Conservation (phyloP, 352 stramenopile genomes). For the Pythium apleroticum region DNA sequence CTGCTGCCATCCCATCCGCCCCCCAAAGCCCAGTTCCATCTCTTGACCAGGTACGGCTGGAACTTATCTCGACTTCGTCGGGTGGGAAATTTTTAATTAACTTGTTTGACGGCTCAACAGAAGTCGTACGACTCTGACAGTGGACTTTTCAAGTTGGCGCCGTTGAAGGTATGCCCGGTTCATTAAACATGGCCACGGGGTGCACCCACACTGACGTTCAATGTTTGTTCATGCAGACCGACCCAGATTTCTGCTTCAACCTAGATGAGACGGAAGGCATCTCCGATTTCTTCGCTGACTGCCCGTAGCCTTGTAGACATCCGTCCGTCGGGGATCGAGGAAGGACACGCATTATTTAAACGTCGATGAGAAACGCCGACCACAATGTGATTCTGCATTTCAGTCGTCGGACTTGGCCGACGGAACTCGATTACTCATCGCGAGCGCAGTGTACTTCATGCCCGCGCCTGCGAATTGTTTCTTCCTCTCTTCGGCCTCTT, state of each 20-base stretch:
- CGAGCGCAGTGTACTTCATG: slow-evolving; percentile 84
- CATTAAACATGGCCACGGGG: neutral
- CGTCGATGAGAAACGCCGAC: slow-evolving; percentile 1
- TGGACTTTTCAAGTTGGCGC: slow-evolving; percentile 82
- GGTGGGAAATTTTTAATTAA: too few species aligned
- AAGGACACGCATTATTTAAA: slow-evolving; percentile 22
- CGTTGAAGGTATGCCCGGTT: slow-evolving; percentile 63
- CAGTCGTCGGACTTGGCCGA: slow-evolving; percentile 28
- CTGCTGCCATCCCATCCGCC: slow-evolving; percentile 14
- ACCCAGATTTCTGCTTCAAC: slow-evolving; percentile 90
- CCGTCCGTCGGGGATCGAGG: slow-evolving; percentile 5
- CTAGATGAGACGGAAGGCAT: slow-evolving; percentile 86
- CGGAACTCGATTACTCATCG: slow-evolving; percentile 58
- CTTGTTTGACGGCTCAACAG: too few species aligned
- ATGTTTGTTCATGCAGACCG: slow-evolving; percentile 39
- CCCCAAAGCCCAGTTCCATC: slow-evolving; percentile 39
- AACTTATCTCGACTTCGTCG: neutral
- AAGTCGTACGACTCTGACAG: slow-evolving; percentile 84
- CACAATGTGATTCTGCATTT: neutral
- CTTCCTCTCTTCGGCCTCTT: slow-evolving; percentile 76
- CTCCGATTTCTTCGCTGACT: slow-evolving; percentile 86
- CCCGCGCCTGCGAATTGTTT: slow-evolving; percentile 67
- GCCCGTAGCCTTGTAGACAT: slow-evolving; percentile 39
- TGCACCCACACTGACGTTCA: neutral
- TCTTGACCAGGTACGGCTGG: slow-evolving; percentile 53